Evolutionary conservation across 2,329 filamentous ascomycete genomes (phyloP), one percentile per base, ranked within the genome.

Genomic region (Atkinsonella texensis): DNA sequence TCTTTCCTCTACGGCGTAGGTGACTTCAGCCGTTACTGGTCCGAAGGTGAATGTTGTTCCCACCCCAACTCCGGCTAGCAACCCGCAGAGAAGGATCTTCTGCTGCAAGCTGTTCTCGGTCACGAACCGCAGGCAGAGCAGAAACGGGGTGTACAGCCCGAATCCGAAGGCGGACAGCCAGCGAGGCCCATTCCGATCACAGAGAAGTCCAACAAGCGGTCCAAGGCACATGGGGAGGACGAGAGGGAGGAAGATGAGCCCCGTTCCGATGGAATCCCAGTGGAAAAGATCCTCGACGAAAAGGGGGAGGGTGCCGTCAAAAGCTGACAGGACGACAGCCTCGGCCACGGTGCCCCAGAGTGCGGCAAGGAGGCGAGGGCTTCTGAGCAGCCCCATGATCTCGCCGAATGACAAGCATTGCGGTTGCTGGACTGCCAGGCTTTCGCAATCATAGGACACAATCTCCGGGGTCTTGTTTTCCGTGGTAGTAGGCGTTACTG

Each of bases 1-100:
- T 15, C 55, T 56, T 2, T 57, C 57, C 48, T 58, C 56, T 15
- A 64, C 56, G 4, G 64, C 55, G 62, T 63, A 68, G 38, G 62
- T 65, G 40, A 68, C 66, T 55, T 68, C 65, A 2, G 65, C 66
- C 60, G 67, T 68, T 49, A 68, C 44, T 3, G 65, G 64, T 2
- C 61, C 62, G 18, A 67, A 60, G n/a, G 66, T 61, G n/a, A 61
- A 63, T 9, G 60, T 54, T 46, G 62, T 54, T 2, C 61, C 59
- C 9, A 66, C 51, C 1, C 65, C 65, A 7, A 68, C 45, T 8
- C 63, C 64, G 2, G 56, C 52, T 1, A 68, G 57, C 20, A 68
- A 58, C 10, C 60, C 64, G 39, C 65, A 67, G 1, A 68, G 56
- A 55, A 67, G 55, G 13, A 64, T 50, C 49, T 64, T 66, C 52